phyloP scores from a whole-genome alignment of 169 alveolate genomes.

The Plasmodium sp. region DNA sequence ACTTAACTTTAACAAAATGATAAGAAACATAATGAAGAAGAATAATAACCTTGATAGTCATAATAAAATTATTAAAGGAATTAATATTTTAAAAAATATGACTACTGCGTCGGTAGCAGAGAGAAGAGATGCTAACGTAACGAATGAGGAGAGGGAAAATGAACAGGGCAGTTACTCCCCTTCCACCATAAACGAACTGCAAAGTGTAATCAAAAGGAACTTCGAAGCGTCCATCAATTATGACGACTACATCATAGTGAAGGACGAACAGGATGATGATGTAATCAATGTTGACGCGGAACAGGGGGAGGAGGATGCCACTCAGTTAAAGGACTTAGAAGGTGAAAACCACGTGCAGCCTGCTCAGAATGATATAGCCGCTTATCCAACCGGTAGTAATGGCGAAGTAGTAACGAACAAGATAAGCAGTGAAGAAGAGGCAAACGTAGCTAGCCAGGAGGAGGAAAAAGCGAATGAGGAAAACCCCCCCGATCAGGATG shows the following conservation, averaged over 20 bases:
- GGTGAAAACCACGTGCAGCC: not conserved
- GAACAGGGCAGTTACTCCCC: not conserved
- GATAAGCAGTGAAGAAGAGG: not conserved
- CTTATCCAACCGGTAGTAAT: not conserved
- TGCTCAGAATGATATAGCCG: not conserved
- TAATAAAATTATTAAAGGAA: constrained; percentile 61
- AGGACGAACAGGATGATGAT: constrained; percentile 19
- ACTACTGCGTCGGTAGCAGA: not conserved
- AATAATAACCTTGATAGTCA: constrained; percentile 1
- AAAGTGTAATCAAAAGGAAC: not conserved
- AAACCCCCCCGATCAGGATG: not conserved
- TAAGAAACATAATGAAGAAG: constrained; percentile 28
- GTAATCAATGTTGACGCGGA: not conserved
- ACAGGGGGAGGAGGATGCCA: not conserved
- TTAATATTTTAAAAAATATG: constrained; percentile 38
- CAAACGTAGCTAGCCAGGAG: not conserved
- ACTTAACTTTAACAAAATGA: constrained; percentile 28
- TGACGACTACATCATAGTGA: constrained; percentile 38
- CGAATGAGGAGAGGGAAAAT: not conserved
- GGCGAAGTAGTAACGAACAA: not conserved
- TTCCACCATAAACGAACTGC: not conserved
- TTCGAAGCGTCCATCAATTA: constrained; percentile 1
- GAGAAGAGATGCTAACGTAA: not conserved
- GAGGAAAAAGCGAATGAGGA: not conserved
- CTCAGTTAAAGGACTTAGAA: not conserved